phyloP scores from a whole-genome alignment of 192 early-diverging fungal species.

The Phycomyces blakesleeanus region DNA sequence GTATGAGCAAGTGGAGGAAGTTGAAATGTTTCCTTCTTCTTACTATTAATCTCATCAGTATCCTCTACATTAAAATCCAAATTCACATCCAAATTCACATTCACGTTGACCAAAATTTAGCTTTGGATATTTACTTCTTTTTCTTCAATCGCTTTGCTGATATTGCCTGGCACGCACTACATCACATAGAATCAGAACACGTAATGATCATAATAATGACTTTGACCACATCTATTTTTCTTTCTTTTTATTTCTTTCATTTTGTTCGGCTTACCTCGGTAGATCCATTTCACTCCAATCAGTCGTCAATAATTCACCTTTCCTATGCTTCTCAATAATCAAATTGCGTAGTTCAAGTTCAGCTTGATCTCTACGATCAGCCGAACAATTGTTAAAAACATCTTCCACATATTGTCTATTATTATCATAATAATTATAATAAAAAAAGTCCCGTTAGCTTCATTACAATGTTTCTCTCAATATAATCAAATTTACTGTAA shows the following conservation, averaged over 20 bases:
- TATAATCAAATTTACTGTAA: slow-evolving; percentile 18
- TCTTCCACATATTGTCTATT: slow-evolving; percentile 21
- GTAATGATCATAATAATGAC: no score
- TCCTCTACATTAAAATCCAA: neutral
- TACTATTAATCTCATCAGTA: neutral
- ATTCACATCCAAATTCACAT: neutral
- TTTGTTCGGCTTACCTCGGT: slow-evolving; percentile 63
- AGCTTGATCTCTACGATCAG: slow-evolving; percentile 11
- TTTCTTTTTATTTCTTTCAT: no score
- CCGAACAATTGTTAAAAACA: slow-evolving; percentile 14
- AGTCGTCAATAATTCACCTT: slow-evolving; percentile 47
- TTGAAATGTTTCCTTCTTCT: slow-evolving; percentile 10
- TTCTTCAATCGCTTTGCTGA: slow-evolving; percentile 5
- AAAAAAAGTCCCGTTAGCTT: neutral
- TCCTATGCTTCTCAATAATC: slow-evolving; percentile 11
- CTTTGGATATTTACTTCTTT: slow-evolving; percentile 8
- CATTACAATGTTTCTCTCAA: no score
- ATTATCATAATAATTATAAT: no score
- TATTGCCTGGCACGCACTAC: slow-evolving; percentile 3
- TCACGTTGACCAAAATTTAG: neutral
- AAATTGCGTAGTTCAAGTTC: slow-evolving; percentile 7
- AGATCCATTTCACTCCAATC: slow-evolving; percentile 74
- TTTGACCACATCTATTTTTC: no score
- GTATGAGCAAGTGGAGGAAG: neutral
- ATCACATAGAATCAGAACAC: no score